Evolutionary conservation across 2,329 filamentous ascomycete genomes (phyloP), one percentile per base, ranked within the genome.

Genomic region (Aureobasidium leucospermi): DNA sequence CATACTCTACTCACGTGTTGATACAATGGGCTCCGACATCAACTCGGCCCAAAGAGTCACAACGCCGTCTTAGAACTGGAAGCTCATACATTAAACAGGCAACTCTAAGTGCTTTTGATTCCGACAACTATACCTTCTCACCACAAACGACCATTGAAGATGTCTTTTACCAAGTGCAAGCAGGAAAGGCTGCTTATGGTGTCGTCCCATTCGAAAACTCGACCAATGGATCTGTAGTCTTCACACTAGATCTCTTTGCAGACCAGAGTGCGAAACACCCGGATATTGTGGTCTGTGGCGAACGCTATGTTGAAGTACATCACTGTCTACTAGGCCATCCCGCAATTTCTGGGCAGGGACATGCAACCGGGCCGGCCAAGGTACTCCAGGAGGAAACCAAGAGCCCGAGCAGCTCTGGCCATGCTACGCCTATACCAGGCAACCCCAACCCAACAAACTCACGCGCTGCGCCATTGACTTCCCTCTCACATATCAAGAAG

Each of bases 181-280:
- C 79, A 39, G 81, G 83, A 60, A 70, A 76, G 46, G 84, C 83
- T 0, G 74, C 81, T 56, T 86, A 86, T 60, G 94, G 92, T 65
- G 88, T 97, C 34, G 88, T 96, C 1, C 94, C 94, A 6, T 92
- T 96, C 74, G 93, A 97, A 71, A 99, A 99, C 78, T 95, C 89
- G 42, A 93, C 90, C 70, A 96, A 97, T 73, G 94, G 94, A 68
- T 87, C 88, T 58, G 94, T 99, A 52, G 85, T 94, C 59, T 89
- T 90, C 72, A 96, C 92, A 0, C 82, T 97, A 28, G 92, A 96
- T 74, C 84, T 93, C 64, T 84, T 99, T 62, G 90, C 90, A 65
- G 90, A 96, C 74, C 80, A 88, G 29, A 76, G 83, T 41, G 74
- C 73, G 43, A 74, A 75, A 45, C 90, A 88, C 69, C 78, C 79